These are phyloP conservation scores for Actinomortierella wolfii DNA, from an alignment of 371 early-diverging fungal genomes.

Conservation along the genomic window DNA sequence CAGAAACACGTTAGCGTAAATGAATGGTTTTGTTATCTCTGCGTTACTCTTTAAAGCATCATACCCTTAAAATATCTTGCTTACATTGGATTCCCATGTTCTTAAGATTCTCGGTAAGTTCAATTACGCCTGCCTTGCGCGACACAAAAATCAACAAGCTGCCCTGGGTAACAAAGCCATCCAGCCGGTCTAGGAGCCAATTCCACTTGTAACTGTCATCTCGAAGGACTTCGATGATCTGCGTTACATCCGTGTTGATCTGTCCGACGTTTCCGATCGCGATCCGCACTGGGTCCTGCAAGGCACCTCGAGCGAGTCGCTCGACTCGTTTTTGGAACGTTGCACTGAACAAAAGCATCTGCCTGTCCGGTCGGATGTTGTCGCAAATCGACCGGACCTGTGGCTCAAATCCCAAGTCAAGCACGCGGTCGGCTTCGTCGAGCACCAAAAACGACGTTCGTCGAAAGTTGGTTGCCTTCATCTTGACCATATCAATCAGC, in stretches of 20 bases:
- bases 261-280: constrained; percentile 71
- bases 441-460: constrained; percentile 93
- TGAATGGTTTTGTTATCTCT: too few relatives aligned
- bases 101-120: constrained; percentile 58
- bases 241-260: constrained; percentile 82
- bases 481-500: constrained; percentile 93
- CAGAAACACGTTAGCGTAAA: not conserved
- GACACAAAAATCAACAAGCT: constrained; percentile 73
- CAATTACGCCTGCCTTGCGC: constrained; percentile 66
- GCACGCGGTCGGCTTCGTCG: constrained; percentile 96
- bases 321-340: constrained; percentile 98
- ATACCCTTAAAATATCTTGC: constrained; percentile 19
- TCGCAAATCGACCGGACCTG: constrained; percentile 96
- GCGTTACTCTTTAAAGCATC: too few relatives aligned
- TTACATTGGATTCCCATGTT: constrained; percentile 60
- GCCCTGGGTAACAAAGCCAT: constrained; percentile 61
- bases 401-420: constrained; percentile 97
- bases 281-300: constrained; percentile 91
- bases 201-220: constrained; percentile 69
- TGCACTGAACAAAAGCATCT: constrained; percentile 98
- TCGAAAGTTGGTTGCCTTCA: constrained; percentile 84
- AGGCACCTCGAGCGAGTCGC: constrained; percentile 87
- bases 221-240: constrained; percentile 66
- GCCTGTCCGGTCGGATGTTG: constrained; percentile 79
- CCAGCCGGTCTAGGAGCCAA: constrained; percentile 62